These are phyloP conservation scores for Colletotrichum eremochloae DNA, from an alignment of 2,329 filamentous ascomycete species.

Conservation along the genomic window DNA sequence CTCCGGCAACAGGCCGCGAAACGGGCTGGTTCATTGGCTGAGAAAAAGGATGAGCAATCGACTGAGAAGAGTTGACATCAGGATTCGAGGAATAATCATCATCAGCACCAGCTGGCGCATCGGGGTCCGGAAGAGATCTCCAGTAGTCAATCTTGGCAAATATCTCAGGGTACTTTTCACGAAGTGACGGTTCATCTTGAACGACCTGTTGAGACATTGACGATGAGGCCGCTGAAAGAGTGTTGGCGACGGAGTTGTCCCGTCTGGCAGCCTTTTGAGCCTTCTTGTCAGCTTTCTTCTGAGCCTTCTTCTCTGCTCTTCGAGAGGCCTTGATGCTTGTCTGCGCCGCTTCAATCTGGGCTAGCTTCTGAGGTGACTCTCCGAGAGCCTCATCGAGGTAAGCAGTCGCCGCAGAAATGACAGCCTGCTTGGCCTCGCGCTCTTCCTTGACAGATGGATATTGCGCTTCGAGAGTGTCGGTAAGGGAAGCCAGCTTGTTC, in stretches of 20 bases:
- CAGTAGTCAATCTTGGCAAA: slow-evolving; percentile 32
- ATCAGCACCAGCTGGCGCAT: neutral
- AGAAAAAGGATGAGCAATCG: neutral
- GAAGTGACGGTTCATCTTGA: neutral
- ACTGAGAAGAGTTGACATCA: neutral
- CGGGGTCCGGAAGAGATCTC: slow-evolving; percentile 14
- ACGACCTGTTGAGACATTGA: neutral
- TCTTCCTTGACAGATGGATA: slow-evolving; percentile 33
- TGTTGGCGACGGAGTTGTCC: neutral
- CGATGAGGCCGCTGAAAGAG: neutral
- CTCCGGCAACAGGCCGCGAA: neutral
- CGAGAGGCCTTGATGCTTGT: slow-evolving; percentile 23
- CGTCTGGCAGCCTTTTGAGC: slow-evolving; percentile 18
- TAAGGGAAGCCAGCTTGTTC: slow-evolving; percentile 22
- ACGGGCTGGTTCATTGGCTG: neutral
- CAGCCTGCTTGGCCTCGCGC: slow-evolving; percentile 21
- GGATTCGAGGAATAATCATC: neutral
- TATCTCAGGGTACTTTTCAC: slow-evolving; percentile 29
- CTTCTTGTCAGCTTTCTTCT: slow-evolving; percentile 36
- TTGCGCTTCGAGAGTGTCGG: slow-evolving; percentile 20
- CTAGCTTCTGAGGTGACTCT: neutral
- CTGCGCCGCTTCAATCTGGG: neutral
- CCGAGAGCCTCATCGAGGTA: slow-evolving; percentile 10
- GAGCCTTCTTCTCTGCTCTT: slow-evolving; percentile 30
- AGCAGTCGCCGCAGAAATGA: neutral